Evolutionary conservation across 306 rosid genomes (phyloP).

Genomic region (Sesbania bispinosa): DNA sequence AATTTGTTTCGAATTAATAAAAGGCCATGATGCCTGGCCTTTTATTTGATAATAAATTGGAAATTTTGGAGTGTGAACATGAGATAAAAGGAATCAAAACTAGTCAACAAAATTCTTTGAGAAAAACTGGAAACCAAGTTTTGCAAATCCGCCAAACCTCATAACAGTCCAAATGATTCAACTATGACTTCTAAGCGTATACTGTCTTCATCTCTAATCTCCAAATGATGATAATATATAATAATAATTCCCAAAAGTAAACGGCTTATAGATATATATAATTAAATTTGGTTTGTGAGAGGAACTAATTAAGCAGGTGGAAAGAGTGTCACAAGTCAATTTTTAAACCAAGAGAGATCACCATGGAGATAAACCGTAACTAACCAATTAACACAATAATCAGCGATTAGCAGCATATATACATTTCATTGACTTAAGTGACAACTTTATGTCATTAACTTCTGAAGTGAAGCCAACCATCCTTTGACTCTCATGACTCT

Average conservation of each 20-base stretch:
- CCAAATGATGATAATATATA: not conserved
- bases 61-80: slow-evolving; percentile 37
- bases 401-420: not conserved
- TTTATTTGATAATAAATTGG: not conserved
- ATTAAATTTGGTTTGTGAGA: not conserved
- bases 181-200: not conserved
- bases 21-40: too few species aligned
- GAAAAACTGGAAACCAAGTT: slow-evolving; percentile 11
- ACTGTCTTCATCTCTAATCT: not conserved
- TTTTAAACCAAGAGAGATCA: not conserved
- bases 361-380: slow-evolving; percentile 4
- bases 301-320: not conserved
- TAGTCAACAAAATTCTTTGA: slow-evolving; percentile 33
- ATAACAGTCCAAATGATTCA: slow-evolving; percentile 18
- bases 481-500: not conserved
- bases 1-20: not conserved
- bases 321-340: not conserved
- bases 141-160: slow-evolving; percentile 53
- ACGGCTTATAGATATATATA: not conserved
- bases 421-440: not conserved
- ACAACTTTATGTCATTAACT: not conserved
- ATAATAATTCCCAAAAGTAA: not conserved
- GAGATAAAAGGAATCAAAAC: slow-evolving; percentile 26
- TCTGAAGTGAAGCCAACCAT: not conserved
- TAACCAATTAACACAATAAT: not conserved